Base-by-base conservation (phyloP, 2,329 filamentous ascomycete species). In the Fusarium sp. region DNA sequence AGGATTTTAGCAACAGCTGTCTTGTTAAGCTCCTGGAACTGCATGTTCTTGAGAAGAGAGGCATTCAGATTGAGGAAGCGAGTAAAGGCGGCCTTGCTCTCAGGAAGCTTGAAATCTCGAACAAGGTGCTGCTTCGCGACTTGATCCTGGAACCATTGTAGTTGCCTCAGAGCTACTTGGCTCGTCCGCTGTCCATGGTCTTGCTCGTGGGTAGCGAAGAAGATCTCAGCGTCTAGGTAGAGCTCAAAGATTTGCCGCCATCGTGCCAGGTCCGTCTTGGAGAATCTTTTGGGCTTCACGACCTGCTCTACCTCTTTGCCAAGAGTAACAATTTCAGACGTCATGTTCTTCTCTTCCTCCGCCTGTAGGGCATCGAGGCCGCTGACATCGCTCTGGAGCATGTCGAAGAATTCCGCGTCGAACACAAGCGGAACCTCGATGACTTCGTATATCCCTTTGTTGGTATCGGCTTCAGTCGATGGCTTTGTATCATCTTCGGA, bases 191-290 rank as follows among this genome's bases (percentile, higher is more conserved):
- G 81, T 12, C 91, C 90, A 53, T 89, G 87, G 64, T 91, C 88
- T 29, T 78, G 77, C 73, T 96, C 92, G 28, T 86, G 85, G 0
- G 88, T 90, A 1, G 91, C 92, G 74, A 95, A 95, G 78, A 96
- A 96, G 28, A 96, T 83, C 51, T 89, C 85, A 7, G 89, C 89
- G 53, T 95, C 89, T 11, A 93, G 78, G 70, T 96, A 96, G 0
- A 94, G 78, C 58, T 92, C 88, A 69, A 96, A 94, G 62, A 96
- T 88, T 64, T 89, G 84, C 44, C 92, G 86, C 92, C 92, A 96
- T 34, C 83, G 84, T 49, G 88, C 85, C 24, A 96, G 77, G 71
- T 95, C 90, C 40, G 83, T 88, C 60, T 84, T 86, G 41, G 85
- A 83, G 19, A 86, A 84, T 50, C 79, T 81, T 24, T 84, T 84